phyloP scores from a whole-genome alignment of 768 basidiomycete genomes.

The Lactifluus volemus region DNA sequence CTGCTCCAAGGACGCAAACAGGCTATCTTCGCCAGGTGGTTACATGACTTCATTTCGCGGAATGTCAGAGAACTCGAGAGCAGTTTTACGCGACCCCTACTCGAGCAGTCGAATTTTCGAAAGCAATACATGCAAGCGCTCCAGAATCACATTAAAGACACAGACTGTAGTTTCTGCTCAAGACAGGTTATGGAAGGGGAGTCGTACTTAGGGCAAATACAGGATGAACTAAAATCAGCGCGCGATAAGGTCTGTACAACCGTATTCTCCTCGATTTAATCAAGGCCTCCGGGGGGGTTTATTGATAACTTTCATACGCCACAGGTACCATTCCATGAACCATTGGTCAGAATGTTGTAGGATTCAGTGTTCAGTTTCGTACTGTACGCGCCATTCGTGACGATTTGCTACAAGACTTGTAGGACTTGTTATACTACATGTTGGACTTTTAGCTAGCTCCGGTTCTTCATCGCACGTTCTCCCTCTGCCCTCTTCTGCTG shows the following conservation, averaged over 20 bases:
- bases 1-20: neutral
- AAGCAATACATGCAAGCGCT: slow-evolving; percentile 1
- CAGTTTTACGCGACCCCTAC: neutral
- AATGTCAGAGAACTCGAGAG: neutral
- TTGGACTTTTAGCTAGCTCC: too few species aligned
- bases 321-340: neutral
- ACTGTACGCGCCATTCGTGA: too few species aligned
- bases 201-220: neutral
- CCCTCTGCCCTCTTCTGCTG: too few species aligned
- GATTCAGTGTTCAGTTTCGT: neutral
- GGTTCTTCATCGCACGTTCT: too few species aligned
- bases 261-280: neutral
- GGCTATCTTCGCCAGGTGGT: neutral
- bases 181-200: neutral
- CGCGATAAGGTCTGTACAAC: neutral
- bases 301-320: neutral
- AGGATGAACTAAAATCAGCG: neutral
- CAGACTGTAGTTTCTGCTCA: neutral
- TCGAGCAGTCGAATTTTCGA: neutral
- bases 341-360: neutral
- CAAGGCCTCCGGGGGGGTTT: neutral
- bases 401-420: too few species aligned
- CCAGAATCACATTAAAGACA: neutral
- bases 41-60: neutral
- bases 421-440: too few species aligned